These are phyloP conservation scores for Boletellus sp. DNA, from an alignment of 768 basidiomycete species.

Conservation along the genomic window DNA sequence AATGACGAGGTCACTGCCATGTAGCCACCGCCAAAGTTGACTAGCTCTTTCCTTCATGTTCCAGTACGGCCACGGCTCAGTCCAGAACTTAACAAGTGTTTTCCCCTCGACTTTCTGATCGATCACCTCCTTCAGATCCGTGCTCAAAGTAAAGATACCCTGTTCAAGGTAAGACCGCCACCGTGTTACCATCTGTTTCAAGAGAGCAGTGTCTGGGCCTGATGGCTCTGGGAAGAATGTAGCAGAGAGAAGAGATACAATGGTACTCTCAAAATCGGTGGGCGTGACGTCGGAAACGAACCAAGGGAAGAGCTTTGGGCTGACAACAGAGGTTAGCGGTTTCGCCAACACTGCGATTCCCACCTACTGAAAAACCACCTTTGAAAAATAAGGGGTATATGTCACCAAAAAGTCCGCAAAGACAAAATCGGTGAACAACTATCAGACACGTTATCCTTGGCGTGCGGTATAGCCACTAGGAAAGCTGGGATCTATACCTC, in stretches of 20 bases:
- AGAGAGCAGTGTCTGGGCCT: conserved; percentile 35
- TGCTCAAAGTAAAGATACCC: conserved; percentile 68
- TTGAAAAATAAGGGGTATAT: conserved; percentile 75
- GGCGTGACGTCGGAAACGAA: conserved; percentile 96
- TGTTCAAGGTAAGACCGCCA: conserved; percentile 70
- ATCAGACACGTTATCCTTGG: background rate
- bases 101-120: conserved; percentile 22
- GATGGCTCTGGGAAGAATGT: conserved; percentile 52
- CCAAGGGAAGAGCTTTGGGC: conserved; percentile 95
- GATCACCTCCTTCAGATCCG: conserved; percentile 27
- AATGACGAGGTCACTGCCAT: conserved; percentile 63
- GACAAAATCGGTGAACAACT: conserved; percentile 92
- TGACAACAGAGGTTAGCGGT: conserved; percentile 29
- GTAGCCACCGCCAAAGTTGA: conserved; percentile 48
- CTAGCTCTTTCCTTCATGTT: conserved; percentile 56
- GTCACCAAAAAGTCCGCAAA: conserved; percentile 93
- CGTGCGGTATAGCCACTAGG: background rate
- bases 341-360: background rate
- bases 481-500: conserved; percentile 49
- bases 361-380: conserved; percentile 87
- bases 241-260: conserved; percentile 51
- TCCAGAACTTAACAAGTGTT: conserved; percentile 59
- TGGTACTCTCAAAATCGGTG: conserved; percentile 65
- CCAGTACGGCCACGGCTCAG: conserved; percentile 72
- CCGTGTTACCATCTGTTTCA: conserved; percentile 59